Conservation (phyloP, 2,329 filamentous ascomycete species). For the Fusarium caatingaense region DNA sequence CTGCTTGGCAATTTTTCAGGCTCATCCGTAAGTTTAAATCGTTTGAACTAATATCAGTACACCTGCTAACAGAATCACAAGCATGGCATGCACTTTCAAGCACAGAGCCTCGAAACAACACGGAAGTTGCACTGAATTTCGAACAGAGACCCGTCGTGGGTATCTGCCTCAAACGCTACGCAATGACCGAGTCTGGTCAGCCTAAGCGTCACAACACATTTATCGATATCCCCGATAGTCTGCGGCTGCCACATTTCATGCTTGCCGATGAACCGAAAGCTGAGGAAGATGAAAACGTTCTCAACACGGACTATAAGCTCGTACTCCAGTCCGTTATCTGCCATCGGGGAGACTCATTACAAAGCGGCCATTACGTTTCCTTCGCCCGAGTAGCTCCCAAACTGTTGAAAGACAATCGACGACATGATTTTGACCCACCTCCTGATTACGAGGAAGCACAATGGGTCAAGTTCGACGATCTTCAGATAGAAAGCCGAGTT, state of each 20-base stretch:
- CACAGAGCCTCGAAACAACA: slow-evolving; percentile 69
- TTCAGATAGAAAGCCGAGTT: slow-evolving; percentile 76
- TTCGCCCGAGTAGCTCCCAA: slow-evolving; percentile 80
- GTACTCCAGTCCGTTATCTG: slow-evolving; percentile 92
- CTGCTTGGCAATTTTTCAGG: slow-evolving; percentile 97
- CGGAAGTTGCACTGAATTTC: slow-evolving; percentile 90
- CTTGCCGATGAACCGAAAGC: slow-evolving; percentile 77
- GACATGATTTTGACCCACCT: slow-evolving; percentile 66
- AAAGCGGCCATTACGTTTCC: slow-evolving; percentile 92
- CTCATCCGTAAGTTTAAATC: slow-evolving; percentile 76
- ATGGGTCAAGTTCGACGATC: slow-evolving; percentile 94
- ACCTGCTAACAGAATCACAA: slow-evolving; percentile 56
- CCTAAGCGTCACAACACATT: slow-evolving; percentile 81
- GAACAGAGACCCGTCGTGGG: slow-evolving; percentile 87
- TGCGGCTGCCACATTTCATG: slow-evolving; percentile 92
- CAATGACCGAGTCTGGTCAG: slow-evolving; percentile 73
- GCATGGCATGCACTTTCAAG: slow-evolving; percentile 82
- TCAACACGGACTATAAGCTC: slow-evolving; percentile 92
- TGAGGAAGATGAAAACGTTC: slow-evolving; percentile 66
- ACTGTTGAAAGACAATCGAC: slow-evolving; percentile 69
- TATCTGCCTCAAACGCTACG: slow-evolving; percentile 91
- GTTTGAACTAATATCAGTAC: not conserved
- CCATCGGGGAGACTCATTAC: slow-evolving; percentile 85
- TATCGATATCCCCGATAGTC: slow-evolving; percentile 85
- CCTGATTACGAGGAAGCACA: slow-evolving; percentile 76